A percentile compares a stretch with the other conserved stretches of the same genome.
Conservation (phyloP, 805 yeast genomes). For the Ogataea trehalophila region DNA sequence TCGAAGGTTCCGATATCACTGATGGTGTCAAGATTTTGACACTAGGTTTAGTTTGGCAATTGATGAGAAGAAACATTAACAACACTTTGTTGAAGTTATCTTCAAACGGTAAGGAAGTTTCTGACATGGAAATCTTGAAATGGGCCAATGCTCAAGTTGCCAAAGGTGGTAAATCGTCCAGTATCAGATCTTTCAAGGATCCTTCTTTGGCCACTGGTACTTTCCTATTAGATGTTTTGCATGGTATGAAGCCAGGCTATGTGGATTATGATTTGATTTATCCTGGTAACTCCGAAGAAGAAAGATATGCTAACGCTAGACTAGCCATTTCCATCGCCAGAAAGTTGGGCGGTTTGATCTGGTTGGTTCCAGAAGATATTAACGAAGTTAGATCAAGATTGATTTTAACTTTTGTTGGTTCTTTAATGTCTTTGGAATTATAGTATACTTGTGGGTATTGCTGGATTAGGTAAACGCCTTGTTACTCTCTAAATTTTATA, state of each 20-base stretch:
- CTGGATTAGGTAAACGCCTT: not conserved
- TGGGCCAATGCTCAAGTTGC: slow-evolving; percentile 90
- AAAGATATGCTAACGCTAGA: slow-evolving; percentile 89
- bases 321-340: slow-evolving; percentile 97
- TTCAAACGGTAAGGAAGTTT: slow-evolving; percentile 65
- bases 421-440: slow-evolving; percentile 69
- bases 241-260: slow-evolving; percentile 95
- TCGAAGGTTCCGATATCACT: slow-evolving; percentile 94
- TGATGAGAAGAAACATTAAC: slow-evolving; percentile 93
- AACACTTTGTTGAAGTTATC: slow-evolving; percentile 73
- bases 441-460: slow-evolving; percentile 2
- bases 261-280: slow-evolving; percentile 92
- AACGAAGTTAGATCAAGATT: slow-evolving; percentile 92
- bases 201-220: slow-evolving; percentile 69
- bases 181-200: slow-evolving; percentile 83
- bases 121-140: slow-evolving; percentile 80
- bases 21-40: slow-evolving; percentile 90
- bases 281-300: slow-evolving; percentile 75
- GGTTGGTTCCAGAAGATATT: slow-evolving; percentile 99
- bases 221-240: slow-evolving; percentile 81
- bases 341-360: slow-evolving; percentile 94
- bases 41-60: slow-evolving; percentile 94
- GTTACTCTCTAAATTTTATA: not conserved
- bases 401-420: slow-evolving; percentile 90
- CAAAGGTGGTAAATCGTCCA: slow-evolving; percentile 75